A percentile compares a stretch with the other conserved stretches of the same genome.
Evolutionary conservation across 2,329 filamentous ascomycete species (phyloP).

Genomic region (Massarina eburnea): DNA sequence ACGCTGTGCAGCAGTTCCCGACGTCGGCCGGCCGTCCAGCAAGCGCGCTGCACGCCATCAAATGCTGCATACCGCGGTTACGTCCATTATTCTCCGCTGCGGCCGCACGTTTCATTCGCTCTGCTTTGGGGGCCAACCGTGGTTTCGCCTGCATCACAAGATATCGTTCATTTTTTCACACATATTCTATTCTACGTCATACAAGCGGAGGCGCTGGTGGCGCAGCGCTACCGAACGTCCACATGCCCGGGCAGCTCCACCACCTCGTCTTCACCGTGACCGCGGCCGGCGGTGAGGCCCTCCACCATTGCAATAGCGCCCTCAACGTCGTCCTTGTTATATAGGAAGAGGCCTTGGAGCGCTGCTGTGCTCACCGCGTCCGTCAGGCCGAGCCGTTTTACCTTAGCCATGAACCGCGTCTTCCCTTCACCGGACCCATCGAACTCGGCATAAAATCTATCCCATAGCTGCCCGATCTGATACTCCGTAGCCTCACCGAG

Average conservation of each 20-base stretch:
- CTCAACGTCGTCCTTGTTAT: conserved; percentile 88
- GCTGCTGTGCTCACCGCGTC: conserved; percentile 80
- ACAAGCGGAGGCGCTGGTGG: neutral
- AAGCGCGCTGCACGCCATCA: conserved; percentile 3
- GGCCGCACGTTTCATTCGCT: too few relatives aligned
- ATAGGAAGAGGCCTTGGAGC: conserved; percentile 90
- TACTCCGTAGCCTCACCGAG: conserved; percentile 85
- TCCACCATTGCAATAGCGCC: conserved; percentile 83
- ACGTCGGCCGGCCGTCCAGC: neutral
- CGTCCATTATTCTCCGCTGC: too few relatives aligned
- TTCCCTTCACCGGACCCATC: conserved; percentile 66
- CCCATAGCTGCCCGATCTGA: conserved; percentile 87
- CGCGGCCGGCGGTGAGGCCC: conserved; percentile 49
- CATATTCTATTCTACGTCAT: conserved; percentile 11
- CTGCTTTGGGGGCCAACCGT: too few relatives aligned
- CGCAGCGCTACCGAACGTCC: conserved; percentile 21
- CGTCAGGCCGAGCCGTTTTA: conserved; percentile 72
- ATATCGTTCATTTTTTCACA: conserved; percentile 2
- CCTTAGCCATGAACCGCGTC: conserved; percentile 68
- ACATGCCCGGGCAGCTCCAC: conserved; percentile 37
- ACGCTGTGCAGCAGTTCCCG: neutral
- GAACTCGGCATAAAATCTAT: conserved; percentile 87
- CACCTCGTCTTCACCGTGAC: conserved; percentile 22
- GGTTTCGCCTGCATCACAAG: too few relatives aligned
- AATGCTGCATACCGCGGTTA: conserved; percentile 1